Base-by-base conservation (phyloP, 2,329 filamentous ascomycete species). In the Diaporthe destruens region DNA sequence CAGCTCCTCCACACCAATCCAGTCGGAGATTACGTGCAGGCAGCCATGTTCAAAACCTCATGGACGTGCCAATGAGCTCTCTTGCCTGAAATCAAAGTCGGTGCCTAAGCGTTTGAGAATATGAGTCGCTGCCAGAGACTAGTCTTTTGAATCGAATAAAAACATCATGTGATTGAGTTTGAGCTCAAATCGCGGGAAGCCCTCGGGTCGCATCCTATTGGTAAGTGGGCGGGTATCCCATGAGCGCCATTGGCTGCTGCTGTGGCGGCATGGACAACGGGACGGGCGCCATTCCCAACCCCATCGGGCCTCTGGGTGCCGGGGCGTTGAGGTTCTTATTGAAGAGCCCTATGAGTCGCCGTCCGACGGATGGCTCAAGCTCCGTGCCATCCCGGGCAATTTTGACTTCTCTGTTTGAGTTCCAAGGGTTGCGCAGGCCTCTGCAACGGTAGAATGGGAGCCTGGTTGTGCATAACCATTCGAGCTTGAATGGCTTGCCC, bases 311-410 rank as follows among this genome's bases (percentile, higher is more conserved):
- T 29, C 73, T 69, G 6, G 71, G 47, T n/a, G 63, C 59, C 20
- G 73, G 71, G 11, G 61, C 72, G 61, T 42, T 74, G 54, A 71
- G 59, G n/a, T 56, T 74, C 53, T 57, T 68, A 77, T 94, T 92
- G 81, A 98, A 98, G 78, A 98, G 88, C 56, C 91, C 90, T 75
- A 97, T 86, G 69, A 98, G 84, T 77, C 90, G 90, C 77, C 90
- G 90, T 6, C 95, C 96, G 55, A 97, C 89, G 39, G 87, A 89
- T 36, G 95, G 93, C 81, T 98, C 96, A 69, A 98, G 85, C 81
- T 98, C 96, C 0, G 96, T 98, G 2, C 96, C 96, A 78, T 98
- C 96, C 77, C 96, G 89, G 32, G 96, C 96, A 79, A 98, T 98
- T 82, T 98, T 98, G 75, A 98, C 94, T 80, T 98, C 96, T 68